phyloP scores from a whole-genome alignment of 345 rosid species.

The Arabidopsis thaliana region TAIR10.1 NC_003070.9:27443001-27443500 shows the following conservation, averaged over 20 bases:
- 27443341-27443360: slow-evolving; percentile 35
- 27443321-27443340: neutral
- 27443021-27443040: slow-evolving; percentile 25
- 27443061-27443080: slow-evolving; percentile 21
- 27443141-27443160: neutral
- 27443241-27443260: slow-evolving; percentile 34
- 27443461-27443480: slow-evolving; percentile 23
- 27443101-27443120: slow-evolving; percentile 21
- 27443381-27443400: slow-evolving; percentile 31
- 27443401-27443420: slow-evolving; percentile 18
- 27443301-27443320: slow-evolving; percentile 29
- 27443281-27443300: slow-evolving; percentile 40
- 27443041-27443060: slow-evolving; percentile 23
- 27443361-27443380: slow-evolving; percentile 16
- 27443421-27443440: slow-evolving; percentile 14
- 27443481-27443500: slow-evolving; percentile 2
- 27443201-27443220: slow-evolving; percentile 35
- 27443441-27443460: neutral
- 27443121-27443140: slow-evolving; percentile 14
- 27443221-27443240: slow-evolving; percentile 28
- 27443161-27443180: slow-evolving; percentile 19
- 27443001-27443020: slow-evolving; percentile 39
- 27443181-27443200: slow-evolving; percentile 33
- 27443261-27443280: slow-evolving; percentile 40
- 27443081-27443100: slow-evolving; percentile 31